A percentile compares a stretch with the other conserved stretches of the same genome.
phyloP scores from a whole-genome alignment of 202 grass and related monocot genomes.

The Eragrostis tef region DNA sequence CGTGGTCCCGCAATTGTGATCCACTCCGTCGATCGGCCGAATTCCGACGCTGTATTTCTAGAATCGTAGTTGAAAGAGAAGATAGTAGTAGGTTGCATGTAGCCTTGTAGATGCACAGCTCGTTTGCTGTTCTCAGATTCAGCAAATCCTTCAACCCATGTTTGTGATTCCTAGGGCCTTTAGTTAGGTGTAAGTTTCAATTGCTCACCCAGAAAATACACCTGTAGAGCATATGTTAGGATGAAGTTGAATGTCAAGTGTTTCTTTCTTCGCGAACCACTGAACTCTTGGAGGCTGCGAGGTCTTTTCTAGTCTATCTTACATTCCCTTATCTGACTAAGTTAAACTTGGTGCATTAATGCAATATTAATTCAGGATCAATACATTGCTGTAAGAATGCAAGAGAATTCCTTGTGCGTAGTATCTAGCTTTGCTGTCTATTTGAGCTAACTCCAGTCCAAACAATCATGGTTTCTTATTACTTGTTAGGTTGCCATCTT shows the following conservation, averaged over 20 bases:
- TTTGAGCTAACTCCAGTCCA: not conserved
- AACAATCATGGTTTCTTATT: not conserved
- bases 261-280: not conserved
- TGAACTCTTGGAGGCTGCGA: not conserved
- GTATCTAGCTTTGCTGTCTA: not conserved
- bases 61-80: not conserved
- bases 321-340: not conserved
- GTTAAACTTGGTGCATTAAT: not conserved
- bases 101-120: not conserved
- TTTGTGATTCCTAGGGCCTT: not conserved
- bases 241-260: not conserved
- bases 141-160: not conserved
- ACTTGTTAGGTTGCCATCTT: slow-evolving; percentile 4
- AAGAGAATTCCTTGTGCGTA: not conserved
- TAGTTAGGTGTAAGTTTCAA: not conserved
- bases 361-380: not conserved
- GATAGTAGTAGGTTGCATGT: not conserved
- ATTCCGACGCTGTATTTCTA: not conserved
- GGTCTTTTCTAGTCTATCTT: not conserved
- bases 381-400: not conserved
- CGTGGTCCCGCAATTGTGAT: not conserved
- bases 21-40: not conserved
- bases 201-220: not conserved
- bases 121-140: not conserved
- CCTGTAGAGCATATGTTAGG: not conserved